Evolutionary conservation across 176 grass and related monocot species (phyloP).

Genomic region (Chloris gayana): DNA sequence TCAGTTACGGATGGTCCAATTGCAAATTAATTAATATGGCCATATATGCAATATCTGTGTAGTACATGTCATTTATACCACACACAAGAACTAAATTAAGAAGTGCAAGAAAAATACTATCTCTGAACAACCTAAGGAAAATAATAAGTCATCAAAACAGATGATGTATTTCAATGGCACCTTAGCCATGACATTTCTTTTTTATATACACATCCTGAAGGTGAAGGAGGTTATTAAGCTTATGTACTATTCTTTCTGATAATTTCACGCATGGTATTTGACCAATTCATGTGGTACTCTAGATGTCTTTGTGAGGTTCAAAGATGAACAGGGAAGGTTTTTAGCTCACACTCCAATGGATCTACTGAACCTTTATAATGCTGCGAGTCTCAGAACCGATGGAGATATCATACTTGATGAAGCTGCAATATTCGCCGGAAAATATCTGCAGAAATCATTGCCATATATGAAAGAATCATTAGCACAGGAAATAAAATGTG

Average conservation of each 20-base stretch:
- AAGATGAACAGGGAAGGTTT: background rate
- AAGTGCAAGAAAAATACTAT: no score
- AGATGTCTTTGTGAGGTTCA: conserved; percentile 11
- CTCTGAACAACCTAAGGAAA: no score
- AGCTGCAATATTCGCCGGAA: background rate
- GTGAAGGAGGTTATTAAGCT: no score
- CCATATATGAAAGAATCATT: background rate
- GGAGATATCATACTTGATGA: conserved; percentile 17
- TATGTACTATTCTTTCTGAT: background rate
- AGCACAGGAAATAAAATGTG: background rate
- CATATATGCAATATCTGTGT: no score
- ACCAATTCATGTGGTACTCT: background rate
- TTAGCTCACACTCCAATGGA: background rate
- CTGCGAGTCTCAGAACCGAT: background rate
- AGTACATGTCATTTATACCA: no score
- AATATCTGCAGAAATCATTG: background rate
- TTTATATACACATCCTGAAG: no score
- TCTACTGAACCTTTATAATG: background rate
- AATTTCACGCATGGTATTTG: background rate
- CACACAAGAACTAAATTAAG: no score
- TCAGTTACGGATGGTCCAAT: no score
- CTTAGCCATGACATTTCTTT: no score
- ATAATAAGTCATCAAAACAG: no score
- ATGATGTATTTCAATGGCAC: no score
- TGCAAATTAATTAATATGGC: no score